A percentile compares a stretch with the other conserved stretches of the same genome.
Conservation (phyloP, 129 eudicot genomes). For the Gnaphalium uliginosum region DNA sequence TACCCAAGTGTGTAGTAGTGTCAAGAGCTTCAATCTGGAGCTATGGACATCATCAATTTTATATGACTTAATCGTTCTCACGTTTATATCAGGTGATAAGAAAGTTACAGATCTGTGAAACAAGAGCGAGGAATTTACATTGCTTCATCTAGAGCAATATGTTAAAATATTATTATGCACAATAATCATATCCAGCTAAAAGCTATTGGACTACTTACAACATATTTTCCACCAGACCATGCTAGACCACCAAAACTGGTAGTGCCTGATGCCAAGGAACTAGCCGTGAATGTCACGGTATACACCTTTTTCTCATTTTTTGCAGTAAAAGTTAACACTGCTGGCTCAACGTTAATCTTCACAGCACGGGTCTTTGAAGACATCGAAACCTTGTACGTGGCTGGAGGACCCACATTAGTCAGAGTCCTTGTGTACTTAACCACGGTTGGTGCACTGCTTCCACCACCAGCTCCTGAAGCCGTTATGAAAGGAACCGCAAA, state of each 20-base stretch:
- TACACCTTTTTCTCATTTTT: conserved; percentile 48
- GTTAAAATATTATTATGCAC: conserved; percentile 13
- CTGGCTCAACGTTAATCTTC: conserved; percentile 52
- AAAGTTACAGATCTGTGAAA: conserved; percentile 1
- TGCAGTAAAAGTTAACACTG: conserved; percentile 40
- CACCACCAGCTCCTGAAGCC: conserved; percentile 45
- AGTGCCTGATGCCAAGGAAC: conserved; percentile 62
- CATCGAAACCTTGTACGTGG: conserved; percentile 54
- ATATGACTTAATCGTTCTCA: neutral
- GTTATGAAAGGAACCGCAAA: conserved; percentile 58
- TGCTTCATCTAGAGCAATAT: conserved; percentile 24
- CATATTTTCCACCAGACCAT: conserved; percentile 56
- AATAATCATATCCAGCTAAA: conserved; percentile 51
- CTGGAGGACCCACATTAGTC: conserved; percentile 66
- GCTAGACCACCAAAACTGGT: conserved; percentile 45
- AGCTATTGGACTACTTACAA: conserved; percentile 57
- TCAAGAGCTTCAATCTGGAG: neutral
- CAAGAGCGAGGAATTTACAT: conserved; percentile 20
- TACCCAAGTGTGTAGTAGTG: neutral
- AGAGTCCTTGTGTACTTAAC: conserved; percentile 59
- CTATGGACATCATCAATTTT: neutral
- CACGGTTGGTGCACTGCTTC: conserved; percentile 36
- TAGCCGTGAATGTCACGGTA: conserved; percentile 56
- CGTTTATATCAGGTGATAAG: neutral
- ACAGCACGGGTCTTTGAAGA: conserved; percentile 37